These are phyloP conservation scores for Fusarium dimerum DNA, from an alignment of 2,329 filamentous ascomycete species.

Conservation along the genomic window DNA sequence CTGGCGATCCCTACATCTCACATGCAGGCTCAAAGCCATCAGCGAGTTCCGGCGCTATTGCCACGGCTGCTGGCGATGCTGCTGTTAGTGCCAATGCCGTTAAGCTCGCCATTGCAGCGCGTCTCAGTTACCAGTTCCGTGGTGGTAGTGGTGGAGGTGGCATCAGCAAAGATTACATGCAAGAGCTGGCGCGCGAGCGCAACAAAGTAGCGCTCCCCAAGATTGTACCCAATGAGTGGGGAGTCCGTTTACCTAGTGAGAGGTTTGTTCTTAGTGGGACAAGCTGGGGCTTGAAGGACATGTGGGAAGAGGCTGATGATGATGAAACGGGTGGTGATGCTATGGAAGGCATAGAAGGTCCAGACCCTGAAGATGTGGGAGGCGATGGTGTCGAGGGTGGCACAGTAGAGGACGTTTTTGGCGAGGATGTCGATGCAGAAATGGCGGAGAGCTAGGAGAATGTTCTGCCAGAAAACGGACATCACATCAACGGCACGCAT, in stretches of 20 bases:
- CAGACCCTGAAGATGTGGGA: conserved; percentile 43
- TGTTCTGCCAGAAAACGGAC: conserved; percentile 5
- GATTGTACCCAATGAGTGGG: conserved; percentile 66
- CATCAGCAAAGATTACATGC: conserved; percentile 72
- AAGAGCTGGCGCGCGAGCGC: conserved; percentile 70
- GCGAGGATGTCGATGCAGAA: conserved; percentile 56
- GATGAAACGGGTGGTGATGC: conserved; percentile 46
- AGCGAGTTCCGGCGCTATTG: conserved; percentile 50
- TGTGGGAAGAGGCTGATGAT: conserved; percentile 54
- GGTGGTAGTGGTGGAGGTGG: conserved; percentile 54
- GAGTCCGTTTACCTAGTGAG: conserved; percentile 65
- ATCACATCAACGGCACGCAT: not conserved
- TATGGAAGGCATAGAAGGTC: conserved; percentile 50
- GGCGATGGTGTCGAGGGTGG: conserved; percentile 52
- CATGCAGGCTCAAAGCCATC: conserved; percentile 56
- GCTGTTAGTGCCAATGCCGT: conserved; percentile 67
- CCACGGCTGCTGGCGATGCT: conserved; percentile 51
- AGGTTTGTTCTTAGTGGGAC: conserved; percentile 67
- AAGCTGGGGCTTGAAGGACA: conserved; percentile 63
- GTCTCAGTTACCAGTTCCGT: conserved; percentile 70
- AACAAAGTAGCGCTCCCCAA: conserved; percentile 68
- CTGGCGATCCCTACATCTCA: conserved; percentile 66
- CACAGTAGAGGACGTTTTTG: conserved; percentile 57
- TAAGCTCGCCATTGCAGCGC: conserved; percentile 69
- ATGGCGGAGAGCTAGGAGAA: conserved; percentile 43